Conservation (phyloP, 2,329 filamentous ascomycete genomes). For the Pseudogymnoascus sp. region DNA sequence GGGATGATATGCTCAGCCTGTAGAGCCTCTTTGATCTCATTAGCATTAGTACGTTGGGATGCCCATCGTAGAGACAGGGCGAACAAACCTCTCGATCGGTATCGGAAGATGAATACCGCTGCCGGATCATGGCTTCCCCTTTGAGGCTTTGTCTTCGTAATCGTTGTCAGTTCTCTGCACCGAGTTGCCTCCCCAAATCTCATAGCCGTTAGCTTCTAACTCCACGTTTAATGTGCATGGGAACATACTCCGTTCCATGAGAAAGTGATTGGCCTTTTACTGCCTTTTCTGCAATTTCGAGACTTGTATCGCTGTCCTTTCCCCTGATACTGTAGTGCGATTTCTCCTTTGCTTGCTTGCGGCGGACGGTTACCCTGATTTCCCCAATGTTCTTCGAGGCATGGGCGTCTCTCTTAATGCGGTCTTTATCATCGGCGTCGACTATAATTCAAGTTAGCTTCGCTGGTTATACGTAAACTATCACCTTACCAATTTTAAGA, state of each 20-base stretch:
- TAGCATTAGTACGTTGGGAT: not conserved
- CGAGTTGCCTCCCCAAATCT: not conserved
- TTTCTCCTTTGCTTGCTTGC: too few species aligned
- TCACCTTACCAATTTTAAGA: not conserved
- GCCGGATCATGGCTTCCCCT: not conserved
- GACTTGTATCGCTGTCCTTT: not conserved
- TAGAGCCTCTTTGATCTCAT: not conserved
- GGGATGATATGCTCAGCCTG: not conserved
- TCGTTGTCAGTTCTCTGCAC: not conserved
- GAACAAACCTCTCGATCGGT: not conserved
- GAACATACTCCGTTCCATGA: not conserved
- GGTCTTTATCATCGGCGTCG: not conserved
- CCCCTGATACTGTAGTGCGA: too few species aligned
- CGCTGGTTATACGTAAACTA: too few species aligned
- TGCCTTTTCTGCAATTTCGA: not conserved
- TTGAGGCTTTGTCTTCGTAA: not conserved
- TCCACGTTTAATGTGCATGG: not conserved
- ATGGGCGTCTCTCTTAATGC: not conserved
- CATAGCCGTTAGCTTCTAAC: not conserved
- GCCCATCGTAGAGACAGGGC: accelerated
- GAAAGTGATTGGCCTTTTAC: not conserved
- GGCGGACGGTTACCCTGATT: not conserved
- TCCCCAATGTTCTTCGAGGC: not conserved
- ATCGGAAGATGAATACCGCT: not conserved
- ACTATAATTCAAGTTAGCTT: not conserved